Evolutionary conservation across 2,329 filamentous ascomycete genomes (phyloP).

Genomic region (Achaetomium macrosporum): DNA sequence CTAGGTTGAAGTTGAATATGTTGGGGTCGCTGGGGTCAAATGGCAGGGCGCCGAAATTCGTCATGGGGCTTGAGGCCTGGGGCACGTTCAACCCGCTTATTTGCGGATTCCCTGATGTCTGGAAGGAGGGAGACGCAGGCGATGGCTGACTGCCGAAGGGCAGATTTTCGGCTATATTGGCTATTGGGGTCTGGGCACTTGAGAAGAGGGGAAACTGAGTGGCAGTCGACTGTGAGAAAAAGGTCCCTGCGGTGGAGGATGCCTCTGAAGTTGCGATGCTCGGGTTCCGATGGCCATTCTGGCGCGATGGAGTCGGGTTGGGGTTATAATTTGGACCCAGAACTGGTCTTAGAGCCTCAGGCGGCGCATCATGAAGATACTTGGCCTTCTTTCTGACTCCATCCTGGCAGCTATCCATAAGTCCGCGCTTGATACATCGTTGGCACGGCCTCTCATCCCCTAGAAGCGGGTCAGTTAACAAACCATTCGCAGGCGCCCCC

Average conservation of each 20-base stretch:
- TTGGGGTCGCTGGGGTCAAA: constrained; percentile 92
- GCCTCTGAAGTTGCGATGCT: constrained; percentile 43
- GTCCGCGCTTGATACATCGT: constrained; percentile 86
- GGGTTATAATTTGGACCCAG: constrained; percentile 66
- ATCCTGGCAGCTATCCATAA: constrained; percentile 89
- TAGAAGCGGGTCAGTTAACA: constrained; percentile 35
- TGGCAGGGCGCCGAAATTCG: constrained; percentile 50
- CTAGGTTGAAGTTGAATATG: constrained; percentile 91
- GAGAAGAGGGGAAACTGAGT: constrained; percentile 48
- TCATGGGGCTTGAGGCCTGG: constrained; percentile 45
- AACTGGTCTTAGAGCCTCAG: constrained; percentile 83
- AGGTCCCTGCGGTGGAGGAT: constrained; percentile 37
- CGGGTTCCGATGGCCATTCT: constrained; percentile 43
- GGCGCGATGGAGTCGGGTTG: constrained; percentile 41
- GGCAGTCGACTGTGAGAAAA: constrained; percentile 42
- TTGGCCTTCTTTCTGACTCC: constrained; percentile 98
- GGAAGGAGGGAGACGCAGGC: constrained; percentile 69
- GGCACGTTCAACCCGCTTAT: constrained; percentile 44
- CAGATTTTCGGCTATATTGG: constrained; percentile 42
- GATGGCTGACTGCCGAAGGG: constrained; percentile 62
- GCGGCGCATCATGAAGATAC: constrained; percentile 92
- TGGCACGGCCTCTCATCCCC: constrained; percentile 93
- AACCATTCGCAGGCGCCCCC: background rate
- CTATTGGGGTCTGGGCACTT: constrained; percentile 40
- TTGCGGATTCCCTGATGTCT: constrained; percentile 45